Evolutionary conservation across 495 filamentous ascomycete genomes (phyloP).

Genomic region (Penicillium cosmopolitanum): DNA sequence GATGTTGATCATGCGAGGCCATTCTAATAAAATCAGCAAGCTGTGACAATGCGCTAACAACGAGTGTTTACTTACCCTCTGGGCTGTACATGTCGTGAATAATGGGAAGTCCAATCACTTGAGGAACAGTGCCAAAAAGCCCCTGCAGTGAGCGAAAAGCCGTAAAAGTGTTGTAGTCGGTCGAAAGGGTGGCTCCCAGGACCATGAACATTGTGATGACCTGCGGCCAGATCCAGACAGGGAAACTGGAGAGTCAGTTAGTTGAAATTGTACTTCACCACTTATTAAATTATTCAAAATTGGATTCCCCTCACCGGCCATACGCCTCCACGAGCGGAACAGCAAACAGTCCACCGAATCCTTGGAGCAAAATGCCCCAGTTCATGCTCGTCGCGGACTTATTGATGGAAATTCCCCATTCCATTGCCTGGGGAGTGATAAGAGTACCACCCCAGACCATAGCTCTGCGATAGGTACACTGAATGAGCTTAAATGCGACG

Average conservation of each 20-base stretch:
- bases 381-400: slow-evolving; percentile 51
- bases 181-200: slow-evolving; percentile 49
- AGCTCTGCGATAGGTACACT: slow-evolving; percentile 25
- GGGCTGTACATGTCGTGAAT: slow-evolving; percentile 52
- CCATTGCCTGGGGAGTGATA: slow-evolving; percentile 50
- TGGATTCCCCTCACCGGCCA: slow-evolving; percentile 38
- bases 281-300: too few relatives aligned
- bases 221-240: slow-evolving; percentile 57
- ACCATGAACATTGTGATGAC: slow-evolving; percentile 51
- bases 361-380: slow-evolving; percentile 56
- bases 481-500: slow-evolving; percentile 8
- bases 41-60: background rate
- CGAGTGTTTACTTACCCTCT: slow-evolving; percentile 28
- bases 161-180: slow-evolving; percentile 50
- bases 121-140: slow-evolving; percentile 50
- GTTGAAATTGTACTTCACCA: too few relatives aligned
- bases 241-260: slow-evolving; percentile 30
- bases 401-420: slow-evolving; percentile 48
- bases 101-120: slow-evolving; percentile 50
- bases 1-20: slow-evolving; percentile 53
- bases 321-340: slow-evolving; percentile 54
- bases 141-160: slow-evolving; percentile 57
- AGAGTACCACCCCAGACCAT: slow-evolving; percentile 56
- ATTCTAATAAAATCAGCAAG: slow-evolving; percentile 28
- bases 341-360: slow-evolving; percentile 55